phyloP scores from a whole-genome alignment of 129 eudicot species.

The carrot (Daucus carota) region DH1_v3.0 NC_030384.2:41575001-41575500 shows the following conservation, averaged over 20 bases:
- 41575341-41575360: conserved; percentile 26
- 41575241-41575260: conserved; percentile 22
- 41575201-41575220: conserved; percentile 46
- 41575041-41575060: conserved; percentile 83
- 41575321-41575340: conserved; percentile 19
- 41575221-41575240: conserved; percentile 28
- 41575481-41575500: conserved; percentile 33
- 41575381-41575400: not conserved
- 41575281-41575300: conserved; percentile 18
- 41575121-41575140: conserved; percentile 77
- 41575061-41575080: conserved; percentile 65
- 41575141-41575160: conserved; percentile 64
- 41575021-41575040: conserved; percentile 50
- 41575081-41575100: conserved; percentile 65
- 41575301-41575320: conserved; percentile 7
- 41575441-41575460: conserved; percentile 23
- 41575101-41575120: conserved; percentile 88
- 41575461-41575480: conserved; percentile 21
- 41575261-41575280: conserved; percentile 13
- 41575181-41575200: conserved; percentile 49
- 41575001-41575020: not conserved
- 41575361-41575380: conserved; percentile 18
- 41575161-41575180: conserved; percentile 45
- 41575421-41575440: conserved; percentile 12
- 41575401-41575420: conserved; percentile 20